Conservation (phyloP, 2,329 filamentous ascomycete genomes). For the Fusarium irregulare region DNA sequence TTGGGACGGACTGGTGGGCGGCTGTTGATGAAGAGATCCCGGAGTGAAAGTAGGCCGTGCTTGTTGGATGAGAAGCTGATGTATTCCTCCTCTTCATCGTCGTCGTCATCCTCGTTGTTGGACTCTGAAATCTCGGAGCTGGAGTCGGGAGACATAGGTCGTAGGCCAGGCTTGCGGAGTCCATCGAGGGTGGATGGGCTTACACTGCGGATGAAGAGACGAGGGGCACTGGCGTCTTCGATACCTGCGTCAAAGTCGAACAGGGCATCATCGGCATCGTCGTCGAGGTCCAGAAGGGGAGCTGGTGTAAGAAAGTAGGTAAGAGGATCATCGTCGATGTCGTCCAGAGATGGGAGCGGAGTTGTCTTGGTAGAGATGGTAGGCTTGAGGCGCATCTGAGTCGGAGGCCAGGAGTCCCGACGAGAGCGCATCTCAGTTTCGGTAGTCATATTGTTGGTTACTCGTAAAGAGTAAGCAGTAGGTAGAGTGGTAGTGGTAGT, state of each 20-base stretch:
- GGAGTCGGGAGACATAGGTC: constrained; percentile 43
- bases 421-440: constrained; percentile 49
- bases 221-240: constrained; percentile 60
- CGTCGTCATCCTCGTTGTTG: constrained; percentile 60
- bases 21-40: constrained; percentile 56
- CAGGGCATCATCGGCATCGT: constrained; percentile 57
- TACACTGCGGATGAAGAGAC: constrained; percentile 63
- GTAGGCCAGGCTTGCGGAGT: constrained; percentile 56
- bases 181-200: constrained; percentile 67
- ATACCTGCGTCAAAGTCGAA: constrained; percentile 69
- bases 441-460: constrained; percentile 50
- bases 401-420: constrained; percentile 64
- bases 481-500: neutral
- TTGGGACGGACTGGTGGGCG: constrained; percentile 47
- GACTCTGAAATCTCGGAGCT: constrained; percentile 56
- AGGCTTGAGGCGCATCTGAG: constrained; percentile 60
- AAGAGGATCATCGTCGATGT: constrained; percentile 65
- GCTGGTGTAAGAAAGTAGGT: constrained; percentile 67
- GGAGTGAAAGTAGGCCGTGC: constrained; percentile 56
- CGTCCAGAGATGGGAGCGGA: constrained; percentile 57
- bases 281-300: constrained; percentile 55
- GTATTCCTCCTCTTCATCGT: constrained; percentile 63
- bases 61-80: constrained; percentile 59
- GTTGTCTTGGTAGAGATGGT: constrained; percentile 55
- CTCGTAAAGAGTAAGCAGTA: neutral